Conservation (phyloP, 2,329 filamentous ascomycete genomes). For the Sporothrix schenckii region DNA sequence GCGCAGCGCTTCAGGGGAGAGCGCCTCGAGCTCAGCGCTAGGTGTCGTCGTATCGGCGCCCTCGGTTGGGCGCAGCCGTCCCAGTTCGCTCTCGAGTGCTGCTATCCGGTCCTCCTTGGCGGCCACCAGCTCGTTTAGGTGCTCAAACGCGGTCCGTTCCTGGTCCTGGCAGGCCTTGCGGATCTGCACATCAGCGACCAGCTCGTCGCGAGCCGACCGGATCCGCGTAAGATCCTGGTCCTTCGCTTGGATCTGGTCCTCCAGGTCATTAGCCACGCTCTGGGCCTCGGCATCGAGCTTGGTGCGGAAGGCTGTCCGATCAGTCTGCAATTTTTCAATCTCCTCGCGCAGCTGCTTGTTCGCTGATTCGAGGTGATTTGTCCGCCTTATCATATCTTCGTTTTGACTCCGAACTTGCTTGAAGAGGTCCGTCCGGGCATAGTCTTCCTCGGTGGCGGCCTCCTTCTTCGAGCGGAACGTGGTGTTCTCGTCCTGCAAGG, state of each 20-base stretch:
- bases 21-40: slow-evolving; percentile 56
- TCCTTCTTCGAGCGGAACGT: slow-evolving; percentile 69
- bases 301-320: slow-evolving; percentile 78
- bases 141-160: slow-evolving; percentile 67
- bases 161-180: slow-evolving; percentile 79
- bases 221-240: slow-evolving; percentile 87
- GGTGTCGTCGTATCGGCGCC: slow-evolving; percentile 52
- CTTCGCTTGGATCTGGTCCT: slow-evolving; percentile 76
- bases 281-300: slow-evolving; percentile 82
- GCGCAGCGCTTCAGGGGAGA: slow-evolving; percentile 72
- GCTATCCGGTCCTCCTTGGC: slow-evolving; percentile 80
- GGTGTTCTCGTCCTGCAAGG: slow-evolving; percentile 76
- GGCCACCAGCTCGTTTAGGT: slow-evolving; percentile 77
- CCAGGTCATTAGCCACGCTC: slow-evolving; percentile 71
- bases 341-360: slow-evolving; percentile 85
- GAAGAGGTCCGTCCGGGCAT: slow-evolving; percentile 88
- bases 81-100: slow-evolving; percentile 79
- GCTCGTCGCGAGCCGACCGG: slow-evolving; percentile 79
- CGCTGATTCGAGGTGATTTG: slow-evolving; percentile 87
- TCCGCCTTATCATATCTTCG: slow-evolving; percentile 87
- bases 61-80: slow-evolving; percentile 63
- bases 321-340: slow-evolving; percentile 79
- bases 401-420: slow-evolving; percentile 88
- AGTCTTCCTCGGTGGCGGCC: slow-evolving; percentile 86
- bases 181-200: slow-evolving; percentile 78